These are phyloP conservation scores for Porphyrellus sp. DNA, from an alignment of 1,284 basidiomycete species.

Conservation along the genomic window DNA sequence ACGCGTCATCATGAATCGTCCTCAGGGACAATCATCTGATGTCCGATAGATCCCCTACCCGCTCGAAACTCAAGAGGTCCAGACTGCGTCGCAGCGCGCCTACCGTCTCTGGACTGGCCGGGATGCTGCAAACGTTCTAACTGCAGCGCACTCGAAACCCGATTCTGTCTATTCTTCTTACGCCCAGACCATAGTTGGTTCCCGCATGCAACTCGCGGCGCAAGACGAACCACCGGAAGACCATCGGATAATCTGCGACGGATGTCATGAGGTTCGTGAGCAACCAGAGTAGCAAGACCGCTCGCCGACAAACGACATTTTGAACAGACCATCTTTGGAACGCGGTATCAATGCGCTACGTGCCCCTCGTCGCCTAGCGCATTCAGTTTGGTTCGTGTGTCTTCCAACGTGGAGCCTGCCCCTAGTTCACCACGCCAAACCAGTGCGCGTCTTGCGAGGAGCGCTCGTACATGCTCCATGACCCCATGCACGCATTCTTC, in stretches of 20 bases:
- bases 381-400: constrained; percentile 59
- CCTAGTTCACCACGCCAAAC: constrained; percentile 6
- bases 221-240: constrained; percentile 40
- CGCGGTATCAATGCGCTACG: constrained; percentile 74
- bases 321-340: constrained; percentile 60
- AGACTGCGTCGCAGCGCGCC: constrained; percentile 70
- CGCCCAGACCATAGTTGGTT: constrained; percentile 61
- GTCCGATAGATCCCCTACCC: constrained; percentile 74
- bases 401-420: background rate
- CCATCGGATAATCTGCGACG: constrained; percentile 57
- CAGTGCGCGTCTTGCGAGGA: constrained; percentile 80
- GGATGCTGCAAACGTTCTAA: constrained; percentile 60
- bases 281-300: background rate
- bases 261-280: constrained; percentile 53
- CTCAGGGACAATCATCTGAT: background rate
- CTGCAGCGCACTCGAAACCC: constrained; percentile 43
- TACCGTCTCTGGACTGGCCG: constrained; percentile 73
- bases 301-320: background rate
- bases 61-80: constrained; percentile 67
- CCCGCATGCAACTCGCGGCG: constrained; percentile 32
- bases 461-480: constrained; percentile 73
- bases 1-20: background rate
- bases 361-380: constrained; percentile 62
- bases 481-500: constrained; percentile 83
- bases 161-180: constrained; percentile 61